Base-by-base conservation (phyloP, 352 stramenopile species). In the Globisporangium alternatum region DNA sequence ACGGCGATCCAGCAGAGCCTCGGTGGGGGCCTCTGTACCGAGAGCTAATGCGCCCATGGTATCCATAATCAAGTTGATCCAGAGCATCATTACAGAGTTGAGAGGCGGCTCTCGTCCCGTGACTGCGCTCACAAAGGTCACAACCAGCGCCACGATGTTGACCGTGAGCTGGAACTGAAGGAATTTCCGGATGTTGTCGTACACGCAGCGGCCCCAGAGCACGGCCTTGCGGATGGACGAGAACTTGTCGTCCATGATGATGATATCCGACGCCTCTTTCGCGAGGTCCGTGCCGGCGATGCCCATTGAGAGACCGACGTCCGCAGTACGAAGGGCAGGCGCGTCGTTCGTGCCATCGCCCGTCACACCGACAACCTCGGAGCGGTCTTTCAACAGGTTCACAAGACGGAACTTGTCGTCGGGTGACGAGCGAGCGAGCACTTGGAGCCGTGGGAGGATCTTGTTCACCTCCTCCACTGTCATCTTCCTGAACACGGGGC, bases 371-470 rank as follows among this genome's bases (percentile, higher is more conserved):
- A 93, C 86, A 45, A 95, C 78, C 49, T 95, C 83, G 1, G 81
- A 68, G 4, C 78, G 77, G 3, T 91, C 81, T 59, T 86, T 89
- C 1, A 95, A 68, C 44, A 91, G 55, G 47, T 83, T 97, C 2
- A 99, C 97, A 5, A 99, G 81, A 30, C 95, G 86, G 51, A 98
- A 97, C 69, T 99, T 99, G 69, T 99, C 97, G 63, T 98, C 90
- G 3, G 97, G 97, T 0, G 95, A 98, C 5, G 83, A 97, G 43
- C 97, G 82, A 19, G 97, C 97, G 21, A 99, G 73, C 28, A 99
- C 88, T 63, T 93, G 86, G 9, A 96, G 75, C 0, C 79, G 62
- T 0, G 86, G 84, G n/a, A 93, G 78, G 2, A 93, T 56, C 33
- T 83, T 80, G 5, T 62, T 70, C 1, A 93, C 10, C 31, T 93